phyloP scores from a whole-genome alignment of 208 protist species.

The Crithidia thermophila region DNA sequence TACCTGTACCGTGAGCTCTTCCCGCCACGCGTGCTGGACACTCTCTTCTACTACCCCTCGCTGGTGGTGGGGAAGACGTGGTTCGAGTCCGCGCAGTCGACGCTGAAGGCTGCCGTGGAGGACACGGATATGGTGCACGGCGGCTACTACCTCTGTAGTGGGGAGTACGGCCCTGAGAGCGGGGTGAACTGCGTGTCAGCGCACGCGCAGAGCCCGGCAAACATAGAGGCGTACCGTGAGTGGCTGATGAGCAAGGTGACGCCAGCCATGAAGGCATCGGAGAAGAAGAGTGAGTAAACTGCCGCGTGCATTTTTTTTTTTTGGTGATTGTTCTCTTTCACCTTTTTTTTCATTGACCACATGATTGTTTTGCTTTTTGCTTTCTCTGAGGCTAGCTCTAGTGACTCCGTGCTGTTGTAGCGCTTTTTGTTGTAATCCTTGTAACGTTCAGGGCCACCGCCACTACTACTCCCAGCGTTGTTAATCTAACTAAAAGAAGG shows the following conservation, averaged over 20 bases:
- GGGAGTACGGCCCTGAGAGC: conserved; percentile 69
- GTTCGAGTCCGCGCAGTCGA: conserved; percentile 77
- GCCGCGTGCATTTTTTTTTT: conserved; percentile 6
- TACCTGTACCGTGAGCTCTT: conserved; percentile 87
- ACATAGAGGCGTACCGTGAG: conserved; percentile 42
- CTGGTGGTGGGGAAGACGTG: conserved; percentile 83
- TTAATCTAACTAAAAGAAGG: too few species aligned
- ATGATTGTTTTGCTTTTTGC: too few species aligned
- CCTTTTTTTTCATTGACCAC: neutral
- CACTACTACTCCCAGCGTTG: too few species aligned
- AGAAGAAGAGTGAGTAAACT: conserved; percentile 1
- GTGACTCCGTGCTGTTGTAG: neutral
- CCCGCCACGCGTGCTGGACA: conserved; percentile 65
- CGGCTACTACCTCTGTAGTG: conserved; percentile 82
- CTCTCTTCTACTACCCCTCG: conserved; percentile 81
- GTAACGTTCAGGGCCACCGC: too few species aligned
- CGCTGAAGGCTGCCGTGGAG: conserved; percentile 60
- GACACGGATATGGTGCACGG: conserved; percentile 59
- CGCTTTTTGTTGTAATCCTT: conserved; percentile 9
- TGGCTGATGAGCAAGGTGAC: conserved; percentile 56
- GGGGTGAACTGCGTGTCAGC: conserved; percentile 68
- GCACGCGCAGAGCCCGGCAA: conserved; percentile 41
- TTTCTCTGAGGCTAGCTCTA: too few species aligned
- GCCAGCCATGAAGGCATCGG: conserved; percentile 1
- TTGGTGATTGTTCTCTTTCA: neutral